Percentiles rank a stretch among this genome's conserved stretches.
These are phyloP conservation scores for Picea mariana DNA, from an alignment of 83 land plant species.

Conservation along the genomic window DNA sequence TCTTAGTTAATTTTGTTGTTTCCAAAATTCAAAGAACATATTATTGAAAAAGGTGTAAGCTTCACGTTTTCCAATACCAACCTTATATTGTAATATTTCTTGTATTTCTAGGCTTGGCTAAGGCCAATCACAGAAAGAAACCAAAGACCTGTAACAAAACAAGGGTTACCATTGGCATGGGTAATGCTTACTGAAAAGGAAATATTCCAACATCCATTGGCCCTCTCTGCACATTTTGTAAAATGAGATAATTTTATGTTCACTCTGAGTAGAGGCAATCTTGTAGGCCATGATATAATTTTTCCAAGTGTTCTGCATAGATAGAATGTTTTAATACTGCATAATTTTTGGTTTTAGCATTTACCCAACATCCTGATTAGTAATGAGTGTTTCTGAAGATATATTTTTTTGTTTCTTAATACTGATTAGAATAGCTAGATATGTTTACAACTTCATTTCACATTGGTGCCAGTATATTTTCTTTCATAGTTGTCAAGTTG, in stretches of 20 bases:
- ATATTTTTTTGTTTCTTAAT: background rate
- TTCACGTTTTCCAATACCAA: too few species aligned
- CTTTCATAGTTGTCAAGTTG: background rate
- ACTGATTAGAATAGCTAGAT: background rate
- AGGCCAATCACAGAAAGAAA: slow-evolving; percentile 30
- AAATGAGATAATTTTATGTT: too few species aligned
- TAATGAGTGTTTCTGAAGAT: background rate
- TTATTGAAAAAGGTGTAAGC: too few species aligned
- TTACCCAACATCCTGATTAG: background rate
- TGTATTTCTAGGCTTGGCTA: too few species aligned
- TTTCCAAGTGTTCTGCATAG: background rate
- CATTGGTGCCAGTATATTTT: background rate
- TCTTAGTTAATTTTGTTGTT: too few species aligned
- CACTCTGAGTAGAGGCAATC: background rate
- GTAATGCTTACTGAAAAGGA: background rate
- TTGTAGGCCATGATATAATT: background rate
- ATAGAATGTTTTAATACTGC: background rate
- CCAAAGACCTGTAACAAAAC: slow-evolving; percentile 44
- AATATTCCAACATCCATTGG: too few species aligned
- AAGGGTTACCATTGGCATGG: slow-evolving; percentile 14
- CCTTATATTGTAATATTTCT: too few species aligned
- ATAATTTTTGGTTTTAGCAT: background rate
- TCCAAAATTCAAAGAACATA: too few species aligned
- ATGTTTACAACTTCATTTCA: background rate
- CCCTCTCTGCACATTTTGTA: too few species aligned